Evolutionary conservation across 2,329 filamentous ascomycete genomes (phyloP), one percentile per base, ranked within the genome.

Genomic region (Exutisphaerella laricina): DNA sequence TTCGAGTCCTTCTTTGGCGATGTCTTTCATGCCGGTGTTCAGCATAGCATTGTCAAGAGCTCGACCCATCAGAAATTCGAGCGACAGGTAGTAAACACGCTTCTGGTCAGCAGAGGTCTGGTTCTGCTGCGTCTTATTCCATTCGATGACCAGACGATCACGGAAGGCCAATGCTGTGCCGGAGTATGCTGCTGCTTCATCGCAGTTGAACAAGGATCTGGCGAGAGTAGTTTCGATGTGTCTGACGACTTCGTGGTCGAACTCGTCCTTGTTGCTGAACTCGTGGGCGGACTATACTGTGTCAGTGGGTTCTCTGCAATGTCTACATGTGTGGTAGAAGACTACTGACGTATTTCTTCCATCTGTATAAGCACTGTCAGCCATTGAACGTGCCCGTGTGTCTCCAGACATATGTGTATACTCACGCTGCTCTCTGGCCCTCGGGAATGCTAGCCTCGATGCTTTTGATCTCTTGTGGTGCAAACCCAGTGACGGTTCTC

Each of bases 41-140:
- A 98, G 78, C 87, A 98, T 96, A 51, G 92, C 90, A 78, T 98
- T 98, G 73, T 98, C 92, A 51, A 98, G 72, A 34, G 92, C 85
- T 62, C 92, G 78, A 30, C 92, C 92, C 92, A 98, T 98, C 59
- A 98, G 71, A 60, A 98, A 98, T 69, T 98, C 92, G 45, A 98
- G 79, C 55, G 89, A 96, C 48, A 98, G 78, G 65, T 98, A 98
- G 72, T 98, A 98, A 56, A 98, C 79, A 49, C 92, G 81, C 77
- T 98, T 98, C 68, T 80, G 81, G 64, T 97, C 92, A 44, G 78
- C 75, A 59, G 85, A 88, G 0, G 90, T 96, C 69, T 98, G 92
- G 48, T 84, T 83, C 72, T 98, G 92, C 71, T 98, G 92, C 34
- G 92, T 98, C 69, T 84, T 88, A 72, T 97, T 98, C 92, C 92